Percentiles rank a stretch among this genome's conserved stretches.
phyloP scores from a whole-genome alignment of 139 green algal species.

The Edaphochlamys debaryana region DNA sequence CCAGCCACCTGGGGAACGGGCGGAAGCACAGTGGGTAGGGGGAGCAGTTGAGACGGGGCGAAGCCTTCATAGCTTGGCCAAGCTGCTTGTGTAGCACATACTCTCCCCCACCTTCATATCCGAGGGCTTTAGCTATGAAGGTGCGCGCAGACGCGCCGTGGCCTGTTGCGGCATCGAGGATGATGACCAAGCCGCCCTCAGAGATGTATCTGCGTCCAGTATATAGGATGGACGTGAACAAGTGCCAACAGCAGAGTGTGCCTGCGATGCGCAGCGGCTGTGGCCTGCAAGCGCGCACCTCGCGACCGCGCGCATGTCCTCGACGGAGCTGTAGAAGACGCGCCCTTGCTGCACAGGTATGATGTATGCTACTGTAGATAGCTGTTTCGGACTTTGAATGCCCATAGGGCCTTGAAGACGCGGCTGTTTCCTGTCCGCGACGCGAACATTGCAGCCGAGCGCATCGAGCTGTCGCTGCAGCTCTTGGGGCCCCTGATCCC shows the following conservation, averaged over 20 bases:
- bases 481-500: background rate
- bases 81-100: too few relatives aligned
- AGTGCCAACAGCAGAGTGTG: too few relatives aligned
- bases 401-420: too few relatives aligned
- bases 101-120: background rate
- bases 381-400: background rate
- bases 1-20: too few relatives aligned
- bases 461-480: background rate
- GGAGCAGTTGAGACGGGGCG: too few relatives aligned
- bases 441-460: background rate
- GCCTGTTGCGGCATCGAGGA: background rate
- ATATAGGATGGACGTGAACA: too few relatives aligned
- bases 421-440: background rate
- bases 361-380: background rate
- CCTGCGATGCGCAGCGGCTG: too few relatives aligned
- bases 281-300: too few relatives aligned
- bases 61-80: too few relatives aligned
- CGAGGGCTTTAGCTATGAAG: background rate
- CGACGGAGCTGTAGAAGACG: background rate
- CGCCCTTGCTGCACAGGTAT: constrained; percentile 19
- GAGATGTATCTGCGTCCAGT: too few relatives aligned
- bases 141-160: background rate
- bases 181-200: background rate
- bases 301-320: constrained; percentile 2
- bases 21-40: too few relatives aligned